Evolutionary conservation across 345 rosid species (phyloP), one percentile per base, ranked within the genome.

Genomic region (Rhodamnia rubescens): DNA sequence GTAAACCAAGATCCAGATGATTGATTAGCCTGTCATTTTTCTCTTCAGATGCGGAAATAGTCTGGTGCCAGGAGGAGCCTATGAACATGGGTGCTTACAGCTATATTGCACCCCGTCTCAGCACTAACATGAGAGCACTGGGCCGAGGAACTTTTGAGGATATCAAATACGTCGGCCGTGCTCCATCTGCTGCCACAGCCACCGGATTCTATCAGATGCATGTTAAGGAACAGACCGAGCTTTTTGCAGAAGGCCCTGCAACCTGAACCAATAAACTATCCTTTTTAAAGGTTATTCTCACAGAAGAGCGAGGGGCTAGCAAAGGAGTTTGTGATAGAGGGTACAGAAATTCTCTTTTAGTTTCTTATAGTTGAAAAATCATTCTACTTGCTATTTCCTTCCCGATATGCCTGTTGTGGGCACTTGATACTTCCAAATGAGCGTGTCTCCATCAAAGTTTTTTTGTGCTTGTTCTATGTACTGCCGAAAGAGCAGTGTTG

Each of bases 291-390:
- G 47, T 69, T 69, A 7, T 69, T 32, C 26, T 18, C 11, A 18
- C 36, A 16, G 36, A 57, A n/a, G 84, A 82, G 44, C 6, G 9
- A 20, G 26, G 59, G 40, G 42, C 44, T 40, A 51, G 84, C 59
- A 87, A 90, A 53, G 36, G 85, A 91, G 55, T 93, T 88, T 87
- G 47, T 13, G 83, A 78, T 74, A 58, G 32, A 32, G 85, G 84
- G 24, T 13, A 87, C 86, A 12, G 90, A 88, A 36, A n/a, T 87
- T 92, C 85, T 93, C 94, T 18, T 90, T 18, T 32, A 69, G 40
- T 18, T 69, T 69, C 7, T 64, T 64, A 29, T 32, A 32, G 44
- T 36, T 69, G 78, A 32, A 69, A 32, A 36, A 18, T 8, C 22
- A 11, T 69, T 69, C 80, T 36, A 69, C 20, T 36, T 69, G 80